phyloP scores from a whole-genome alignment of 805 yeast species.

The Cyberlindnera meyerae region DNA sequence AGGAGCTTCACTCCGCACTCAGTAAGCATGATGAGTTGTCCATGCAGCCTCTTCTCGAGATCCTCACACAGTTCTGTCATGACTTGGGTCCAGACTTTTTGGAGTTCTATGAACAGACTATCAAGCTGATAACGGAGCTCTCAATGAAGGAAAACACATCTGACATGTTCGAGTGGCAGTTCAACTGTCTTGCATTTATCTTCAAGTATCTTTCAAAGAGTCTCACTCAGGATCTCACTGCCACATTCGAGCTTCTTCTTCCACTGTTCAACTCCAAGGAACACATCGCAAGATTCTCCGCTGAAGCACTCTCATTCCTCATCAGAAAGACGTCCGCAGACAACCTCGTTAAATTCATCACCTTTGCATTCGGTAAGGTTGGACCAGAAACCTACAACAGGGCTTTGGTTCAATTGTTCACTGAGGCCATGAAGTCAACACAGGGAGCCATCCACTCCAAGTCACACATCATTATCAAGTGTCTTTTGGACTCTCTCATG shows the following conservation, averaged over 20 bases:
- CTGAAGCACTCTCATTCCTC: constrained; percentile 85
- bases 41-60: constrained; percentile 75
- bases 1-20: constrained; percentile 43
- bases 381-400: constrained; percentile 44
- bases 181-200: constrained; percentile 78
- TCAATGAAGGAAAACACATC: constrained; percentile 44
- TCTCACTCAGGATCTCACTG: constrained; percentile 55
- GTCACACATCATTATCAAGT: constrained; percentile 44
- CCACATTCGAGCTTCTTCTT: constrained; percentile 61
- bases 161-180: constrained; percentile 73
- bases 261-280: constrained; percentile 64
- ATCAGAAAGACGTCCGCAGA: constrained; percentile 59
- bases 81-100: constrained; percentile 91
- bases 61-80: constrained; percentile 79
- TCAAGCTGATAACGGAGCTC: constrained; percentile 46
- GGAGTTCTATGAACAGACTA: constrained; percentile 53
- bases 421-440: constrained; percentile 73
- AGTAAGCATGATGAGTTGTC: constrained; percentile 60
- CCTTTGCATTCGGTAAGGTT: constrained; percentile 35
- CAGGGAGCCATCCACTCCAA: constrained; percentile 73
- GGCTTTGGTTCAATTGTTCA: constrained; percentile 55
- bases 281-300: constrained; percentile 73
- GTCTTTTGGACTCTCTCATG: constrained; percentile 32
- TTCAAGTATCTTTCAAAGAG: constrained; percentile 79
- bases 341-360: constrained; percentile 42